These are phyloP conservation scores for Syzygium jambos DNA, from an alignment of 345 rosid genomes.

Conservation along the genomic window DNA sequence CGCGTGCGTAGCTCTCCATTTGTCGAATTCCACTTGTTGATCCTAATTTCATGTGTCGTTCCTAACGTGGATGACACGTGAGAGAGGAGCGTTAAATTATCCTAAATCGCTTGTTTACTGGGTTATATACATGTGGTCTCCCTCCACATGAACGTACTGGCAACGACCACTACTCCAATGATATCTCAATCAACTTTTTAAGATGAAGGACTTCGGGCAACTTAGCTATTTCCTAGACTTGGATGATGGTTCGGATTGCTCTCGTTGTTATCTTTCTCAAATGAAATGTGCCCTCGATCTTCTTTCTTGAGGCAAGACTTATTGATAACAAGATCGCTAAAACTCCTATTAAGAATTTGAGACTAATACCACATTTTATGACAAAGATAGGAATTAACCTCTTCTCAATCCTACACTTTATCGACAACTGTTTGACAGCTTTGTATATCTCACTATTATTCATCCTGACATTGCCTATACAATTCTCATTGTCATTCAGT, in stretches of 20 bases:
- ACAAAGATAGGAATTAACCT: neutral
- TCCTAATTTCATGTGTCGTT: neutral
- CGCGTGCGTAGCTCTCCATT: neutral
- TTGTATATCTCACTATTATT: too few species aligned
- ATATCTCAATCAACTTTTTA: neutral
- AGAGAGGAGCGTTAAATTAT: neutral
- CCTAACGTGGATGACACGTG: neutral
- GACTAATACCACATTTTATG: neutral
- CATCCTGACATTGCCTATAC: neutral
- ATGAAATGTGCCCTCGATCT: neutral
- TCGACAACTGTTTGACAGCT: neutral
- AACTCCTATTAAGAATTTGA: neutral
- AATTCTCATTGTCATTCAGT: neutral
- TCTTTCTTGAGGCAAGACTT: too few species aligned
- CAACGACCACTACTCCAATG: neutral
- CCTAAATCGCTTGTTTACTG: neutral
- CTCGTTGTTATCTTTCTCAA: neutral
- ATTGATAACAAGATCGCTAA: neutral
- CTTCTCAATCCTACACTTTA: neutral
- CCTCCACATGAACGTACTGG: accelerated
- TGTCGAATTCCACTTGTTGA: neutral
- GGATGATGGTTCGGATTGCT: neutral
- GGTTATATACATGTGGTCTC: neutral
- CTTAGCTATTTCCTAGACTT: neutral
- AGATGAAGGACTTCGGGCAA: neutral